These are phyloP conservation scores for Noccaea caerulescens DNA, from an alignment of 345 rosid genomes.

Conservation along the genomic window DNA sequence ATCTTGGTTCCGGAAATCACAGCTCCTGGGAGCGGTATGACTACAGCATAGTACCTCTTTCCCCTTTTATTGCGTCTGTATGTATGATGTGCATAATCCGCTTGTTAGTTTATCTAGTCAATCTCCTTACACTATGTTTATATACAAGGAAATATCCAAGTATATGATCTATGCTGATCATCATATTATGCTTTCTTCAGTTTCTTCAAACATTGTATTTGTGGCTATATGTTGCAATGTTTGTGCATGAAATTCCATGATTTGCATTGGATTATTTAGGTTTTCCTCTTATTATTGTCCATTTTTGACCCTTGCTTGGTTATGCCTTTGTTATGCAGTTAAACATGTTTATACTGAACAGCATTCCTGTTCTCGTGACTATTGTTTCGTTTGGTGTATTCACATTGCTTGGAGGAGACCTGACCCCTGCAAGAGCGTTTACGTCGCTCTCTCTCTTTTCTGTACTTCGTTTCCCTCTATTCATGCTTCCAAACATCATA, in stretches of 20 bases:
- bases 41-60: neutral
- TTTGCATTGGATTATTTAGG: neutral
- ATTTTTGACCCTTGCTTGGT: slow-evolving; percentile 43
- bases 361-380: slow-evolving; percentile 93
- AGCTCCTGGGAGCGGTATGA: slow-evolving; percentile 88
- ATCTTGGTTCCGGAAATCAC: slow-evolving; percentile 96
- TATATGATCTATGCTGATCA: slow-evolving; percentile 5
- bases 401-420: slow-evolving; percentile 95
- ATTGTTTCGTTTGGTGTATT: slow-evolving; percentile 90
- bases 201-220: neutral
- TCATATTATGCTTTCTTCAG: slow-evolving; percentile 21
- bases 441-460: slow-evolving; percentile 96
- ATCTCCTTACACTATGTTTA: slow-evolving; percentile 1
- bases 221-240: slow-evolving; percentile 8
- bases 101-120: neutral
- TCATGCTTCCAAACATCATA: slow-evolving; percentile 91
- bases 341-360: slow-evolving; percentile 80
- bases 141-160: slow-evolving; percentile 3
- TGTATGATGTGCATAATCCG: neutral
- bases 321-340: slow-evolving; percentile 56
- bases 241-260: neutral
- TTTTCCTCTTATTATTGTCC: slow-evolving; percentile 15
- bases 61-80: neutral
- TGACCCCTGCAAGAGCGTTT: slow-evolving; percentile 97
- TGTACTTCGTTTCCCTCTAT: slow-evolving; percentile 94